Evolutionary conservation across 78 protist genomes (phyloP).

Genomic region (Mantamonas sphyraenae): DNA sequence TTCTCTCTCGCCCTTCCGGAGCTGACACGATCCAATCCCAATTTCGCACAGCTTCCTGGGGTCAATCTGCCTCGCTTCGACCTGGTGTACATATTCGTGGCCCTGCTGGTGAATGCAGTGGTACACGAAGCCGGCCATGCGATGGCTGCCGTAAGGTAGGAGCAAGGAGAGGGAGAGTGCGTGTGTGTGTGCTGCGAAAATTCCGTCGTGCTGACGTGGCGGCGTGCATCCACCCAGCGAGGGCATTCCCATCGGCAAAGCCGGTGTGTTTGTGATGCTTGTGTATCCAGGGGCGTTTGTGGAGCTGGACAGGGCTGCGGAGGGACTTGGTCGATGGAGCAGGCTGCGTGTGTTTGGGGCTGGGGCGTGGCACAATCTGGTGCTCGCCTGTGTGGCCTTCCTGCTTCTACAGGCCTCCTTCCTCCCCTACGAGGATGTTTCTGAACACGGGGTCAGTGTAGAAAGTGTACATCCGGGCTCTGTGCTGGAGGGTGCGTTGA

Average conservation of each 20-base stretch:
- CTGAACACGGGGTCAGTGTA: no score
- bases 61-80: background rate
- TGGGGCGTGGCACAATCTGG: background rate
- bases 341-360: background rate
- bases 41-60: background rate
- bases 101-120: background rate
- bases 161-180: no score
- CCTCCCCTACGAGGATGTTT: no score
- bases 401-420: no score
- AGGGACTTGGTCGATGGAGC: background rate
- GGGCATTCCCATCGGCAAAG: background rate
- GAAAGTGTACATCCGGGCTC: no score
- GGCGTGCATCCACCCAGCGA: background rate
- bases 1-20: no score
- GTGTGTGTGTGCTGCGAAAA: no score
- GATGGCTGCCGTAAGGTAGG: background rate
- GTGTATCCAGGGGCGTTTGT: conserved; percentile 7
- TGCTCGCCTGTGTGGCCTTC: background rate
- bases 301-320: background rate
- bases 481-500: no score
- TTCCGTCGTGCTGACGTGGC: no score
- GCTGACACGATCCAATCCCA: no score
- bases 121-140: conserved; percentile 12
- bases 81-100: background rate
- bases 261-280: background rate